These are phyloP conservation scores for Fusarium chuoi DNA, from an alignment of 2,329 filamentous ascomycete genomes.

Conservation along the genomic window DNA sequence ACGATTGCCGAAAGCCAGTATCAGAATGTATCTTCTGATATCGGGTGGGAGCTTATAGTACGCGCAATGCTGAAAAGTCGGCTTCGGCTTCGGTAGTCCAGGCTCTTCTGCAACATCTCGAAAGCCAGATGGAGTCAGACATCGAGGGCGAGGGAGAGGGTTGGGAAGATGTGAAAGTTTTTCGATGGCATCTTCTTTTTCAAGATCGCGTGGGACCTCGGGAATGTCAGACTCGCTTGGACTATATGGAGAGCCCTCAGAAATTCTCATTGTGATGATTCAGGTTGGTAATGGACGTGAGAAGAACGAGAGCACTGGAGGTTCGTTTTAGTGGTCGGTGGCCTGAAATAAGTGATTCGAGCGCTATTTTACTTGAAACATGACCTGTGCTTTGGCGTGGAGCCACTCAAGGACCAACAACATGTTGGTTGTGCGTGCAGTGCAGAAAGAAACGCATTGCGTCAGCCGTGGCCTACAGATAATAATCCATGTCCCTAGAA, in stretches of 20 bases:
- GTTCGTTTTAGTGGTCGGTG: accelerated
- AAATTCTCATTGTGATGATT: background rate
- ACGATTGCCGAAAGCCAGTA: background rate
- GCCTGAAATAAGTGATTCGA: background rate
- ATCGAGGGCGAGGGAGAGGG: background rate
- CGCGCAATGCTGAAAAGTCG: background rate
- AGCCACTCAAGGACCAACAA: background rate
- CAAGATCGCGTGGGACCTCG: accelerated
- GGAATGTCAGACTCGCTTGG: background rate
- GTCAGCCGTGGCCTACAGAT: background rate
- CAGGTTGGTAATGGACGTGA: accelerated
- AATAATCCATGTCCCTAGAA: too few species aligned
- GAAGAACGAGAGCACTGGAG: background rate
- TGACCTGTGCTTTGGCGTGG: background rate
- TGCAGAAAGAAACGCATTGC: background rate
- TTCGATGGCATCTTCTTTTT: background rate
- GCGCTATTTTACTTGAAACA: background rate
- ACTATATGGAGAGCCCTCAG: background rate
- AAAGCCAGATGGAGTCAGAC: background rate
- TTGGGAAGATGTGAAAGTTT: background rate
- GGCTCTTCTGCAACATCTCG: background rate
- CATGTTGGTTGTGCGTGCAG: background rate
- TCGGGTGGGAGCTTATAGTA: background rate
- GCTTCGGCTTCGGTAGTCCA: background rate
- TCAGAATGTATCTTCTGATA: background rate